Evolutionary conservation across 345 rosid species (phyloP), one percentile per base, ranked within the genome.

Genomic region (Sonneratia caseolaris): DNA sequence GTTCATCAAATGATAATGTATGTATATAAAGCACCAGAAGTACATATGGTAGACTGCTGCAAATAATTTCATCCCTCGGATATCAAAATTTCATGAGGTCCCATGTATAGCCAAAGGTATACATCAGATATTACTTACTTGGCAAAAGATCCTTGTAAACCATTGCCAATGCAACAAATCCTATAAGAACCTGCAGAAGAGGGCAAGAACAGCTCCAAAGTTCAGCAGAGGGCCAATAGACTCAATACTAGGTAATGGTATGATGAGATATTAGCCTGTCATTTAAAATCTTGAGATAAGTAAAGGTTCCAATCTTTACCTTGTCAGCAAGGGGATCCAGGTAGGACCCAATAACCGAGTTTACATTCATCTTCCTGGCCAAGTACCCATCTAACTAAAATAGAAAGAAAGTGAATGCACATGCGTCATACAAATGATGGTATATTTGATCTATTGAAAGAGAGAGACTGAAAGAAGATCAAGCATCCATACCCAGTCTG

Each of bases 251-350:
- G n/a, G 24, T 21, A 53, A 12, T 53, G 22, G 24, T 18, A 53
- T 19, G 59, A 53, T 3, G 22, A 53, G 59, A 53, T 53, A 53
- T 53, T 16, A 27, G 18, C 62, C 37, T 11, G 70, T 48, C 38
- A 47, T 70, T 66, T 16, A n/a, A 40, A 35, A 51, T 32, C 21
- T n/a, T 61, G 56, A 51, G 32, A 51, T 48, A 16, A 27, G 12
- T 32, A 3, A 24, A 66, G 69, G 69, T 19, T 64, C 53, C 32
- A 22, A 72, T 21, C 21, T 66, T 74, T 70, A 92, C 99, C 95
- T 95, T 95, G 82, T 95, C 99, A 42, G 96, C 99, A 73, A 95
- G 90, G 65, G 99, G 99, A 80, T 95, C 97, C 74, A 95, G 96
- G 83, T 95, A 90, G 2, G 99, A 92, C 67, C 99, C 99, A 81